Base-by-base conservation (phyloP, 345 rosid genomes). In the Punica granatum region DNA sequence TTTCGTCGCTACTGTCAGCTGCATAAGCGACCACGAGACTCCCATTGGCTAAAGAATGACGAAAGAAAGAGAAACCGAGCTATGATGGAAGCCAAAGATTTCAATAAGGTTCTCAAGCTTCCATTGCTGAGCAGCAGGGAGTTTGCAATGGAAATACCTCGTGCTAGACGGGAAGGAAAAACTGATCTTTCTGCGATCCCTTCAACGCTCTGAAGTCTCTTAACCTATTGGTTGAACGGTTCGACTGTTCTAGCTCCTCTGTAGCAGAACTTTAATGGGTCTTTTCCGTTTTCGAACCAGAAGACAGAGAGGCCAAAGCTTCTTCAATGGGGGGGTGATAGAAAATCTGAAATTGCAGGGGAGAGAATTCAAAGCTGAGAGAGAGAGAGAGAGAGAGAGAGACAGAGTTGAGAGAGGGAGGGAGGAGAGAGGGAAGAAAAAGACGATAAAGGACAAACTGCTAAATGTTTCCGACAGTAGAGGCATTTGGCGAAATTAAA, bases 371-470 rank as follows among this genome's bases (percentile, higher is more conserved):
- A 60, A 32, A 60, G 34, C 28, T 31, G 34, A 26, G 51, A 7
- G 21, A n/a, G 30, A n/a, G 30, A 51, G 28, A 23, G 30, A 5
- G 28, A 19, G 58, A 3, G 3, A 33, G 43, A 16, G 34, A 23
- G 56, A 60, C 33, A 39, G 33, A 60, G 34, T 8, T 31, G 34
- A 26, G 51, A 7, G 21, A n/a, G 30, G 8, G 30, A 51, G 28
- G 7, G 30, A 5, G 28, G 3, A 33, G 43, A 16, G 34, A 23
- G 56, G 48, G 26, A 39, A 26, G n/a, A 69, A 54, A 70, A 75
- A 64, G 64, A 46, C 70, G 65, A 67, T 56, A 62, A 73, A 49
- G 54, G 16, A 62, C 65, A 62, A 62, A 35, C 65, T 15, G 65
- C 65, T 33, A 35, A n/a, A 23, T 51, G 58, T 51, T n/a, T n/a